phyloP scores from a whole-genome alignment of 345 rosid species.

The Barbarea vulgaris region DNA sequence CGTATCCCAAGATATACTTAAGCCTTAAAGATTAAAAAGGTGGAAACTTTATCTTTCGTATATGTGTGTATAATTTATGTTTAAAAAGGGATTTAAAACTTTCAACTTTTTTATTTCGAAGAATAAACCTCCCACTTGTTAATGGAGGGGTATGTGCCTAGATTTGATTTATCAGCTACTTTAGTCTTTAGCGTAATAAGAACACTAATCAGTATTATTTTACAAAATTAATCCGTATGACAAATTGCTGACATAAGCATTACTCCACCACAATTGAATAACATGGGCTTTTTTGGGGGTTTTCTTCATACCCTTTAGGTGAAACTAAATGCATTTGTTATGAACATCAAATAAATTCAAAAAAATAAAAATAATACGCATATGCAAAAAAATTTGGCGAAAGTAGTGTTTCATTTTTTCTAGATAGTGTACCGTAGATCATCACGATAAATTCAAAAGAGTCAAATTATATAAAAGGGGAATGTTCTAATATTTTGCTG shows the following conservation, averaged over 20 bases:
- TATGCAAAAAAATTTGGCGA: background rate
- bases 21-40: background rate
- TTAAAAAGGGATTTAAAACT: background rate
- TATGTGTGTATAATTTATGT: slow-evolving; percentile 20
- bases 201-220: slow-evolving; percentile 39
- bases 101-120: background rate
- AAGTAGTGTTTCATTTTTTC: background rate
- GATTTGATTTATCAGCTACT: slow-evolving; percentile 35
- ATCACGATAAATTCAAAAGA: background rate
- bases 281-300: background rate
- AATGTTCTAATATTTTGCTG: background rate
- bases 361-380: background rate
- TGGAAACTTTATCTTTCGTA: slow-evolving; percentile 6
- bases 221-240: slow-evolving; percentile 12
- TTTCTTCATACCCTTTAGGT: background rate
- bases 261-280: slow-evolving; percentile 18
- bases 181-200: slow-evolving; percentile 25
- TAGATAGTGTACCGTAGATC: background rate
- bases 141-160: slow-evolving; percentile 36
- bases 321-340: background rate
- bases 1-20: slow-evolving; percentile 9
- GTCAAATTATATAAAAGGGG: background rate
- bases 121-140: slow-evolving; percentile 30
- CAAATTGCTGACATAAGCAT: slow-evolving; percentile 32
- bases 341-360: background rate